phyloP scores from a whole-genome alignment of 805 yeast genomes.

The Zygosaccharomyces kombuchaensis region DNA sequence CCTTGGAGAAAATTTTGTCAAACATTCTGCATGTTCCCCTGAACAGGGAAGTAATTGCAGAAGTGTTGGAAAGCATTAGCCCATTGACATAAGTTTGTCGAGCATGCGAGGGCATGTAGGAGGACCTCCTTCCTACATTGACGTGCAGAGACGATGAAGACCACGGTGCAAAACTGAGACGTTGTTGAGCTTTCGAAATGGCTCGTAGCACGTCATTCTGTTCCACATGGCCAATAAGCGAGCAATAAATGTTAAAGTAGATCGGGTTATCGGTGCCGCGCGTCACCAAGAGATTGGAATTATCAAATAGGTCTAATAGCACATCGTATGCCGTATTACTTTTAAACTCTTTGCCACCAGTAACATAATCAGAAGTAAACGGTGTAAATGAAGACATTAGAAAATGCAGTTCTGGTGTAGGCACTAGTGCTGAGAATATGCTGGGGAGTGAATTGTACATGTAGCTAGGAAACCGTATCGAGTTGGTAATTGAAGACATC shows the following conservation, averaged over 20 bases:
- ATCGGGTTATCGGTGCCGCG: slow-evolving; percentile 41
- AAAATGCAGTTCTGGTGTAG: slow-evolving; percentile 80
- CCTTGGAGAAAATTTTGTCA: slow-evolving; percentile 71
- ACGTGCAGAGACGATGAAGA: slow-evolving; percentile 74
- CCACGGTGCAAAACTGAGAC: slow-evolving; percentile 82
- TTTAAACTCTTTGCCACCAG: slow-evolving; percentile 54
- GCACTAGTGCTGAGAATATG: slow-evolving; percentile 74
- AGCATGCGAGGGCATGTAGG: slow-evolving; percentile 36
- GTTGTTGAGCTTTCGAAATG: slow-evolving; percentile 53
- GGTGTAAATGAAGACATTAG: slow-evolving; percentile 71
- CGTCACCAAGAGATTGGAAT: slow-evolving; percentile 67
- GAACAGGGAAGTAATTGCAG: slow-evolving; percentile 66
- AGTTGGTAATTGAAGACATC: slow-evolving; percentile 78
- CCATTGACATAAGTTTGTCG: slow-evolving; percentile 55
- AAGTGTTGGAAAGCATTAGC: slow-evolving; percentile 75
- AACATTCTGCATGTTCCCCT: slow-evolving; percentile 67
- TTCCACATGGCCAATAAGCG: slow-evolving; percentile 58
- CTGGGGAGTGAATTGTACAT: slow-evolving; percentile 84
- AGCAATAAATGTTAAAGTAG: slow-evolving; percentile 68
- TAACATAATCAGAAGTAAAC: slow-evolving; percentile 64
- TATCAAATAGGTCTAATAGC: slow-evolving; percentile 73
- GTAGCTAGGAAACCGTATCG: slow-evolving; percentile 86
- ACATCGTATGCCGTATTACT: slow-evolving; percentile 77
- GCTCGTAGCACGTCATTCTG: slow-evolving; percentile 72
- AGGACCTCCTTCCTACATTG: slow-evolving; percentile 70